Percentiles rank a stretch among this genome's conserved stretches.
These are phyloP conservation scores for Trichothecium sympodiale DNA, from an alignment of 2,329 filamentous ascomycete genomes.

Conservation along the genomic window DNA sequence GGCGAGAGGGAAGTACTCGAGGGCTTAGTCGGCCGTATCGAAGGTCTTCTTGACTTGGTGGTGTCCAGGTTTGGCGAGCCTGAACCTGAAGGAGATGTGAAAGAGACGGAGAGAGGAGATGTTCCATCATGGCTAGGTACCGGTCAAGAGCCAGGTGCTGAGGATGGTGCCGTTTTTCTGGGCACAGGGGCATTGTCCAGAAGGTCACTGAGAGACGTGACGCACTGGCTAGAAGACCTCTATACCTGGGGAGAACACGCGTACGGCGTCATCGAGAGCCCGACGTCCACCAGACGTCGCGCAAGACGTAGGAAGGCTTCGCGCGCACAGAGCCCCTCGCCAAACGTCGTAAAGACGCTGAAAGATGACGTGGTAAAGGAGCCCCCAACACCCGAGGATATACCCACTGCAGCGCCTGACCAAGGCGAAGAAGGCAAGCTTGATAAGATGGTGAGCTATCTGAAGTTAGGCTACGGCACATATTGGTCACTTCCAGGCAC, in stretches of 20 bases:
- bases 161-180: slow-evolving; percentile 80
- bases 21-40: slow-evolving; percentile 67
- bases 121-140: slow-evolving; percentile 56
- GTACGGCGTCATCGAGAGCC: slow-evolving; percentile 76
- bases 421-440: slow-evolving; percentile 28
- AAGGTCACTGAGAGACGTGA: slow-evolving; percentile 59
- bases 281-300: slow-evolving; percentile 48
- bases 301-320: slow-evolving; percentile 25
- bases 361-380: not conserved
- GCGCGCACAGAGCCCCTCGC: not conserved
- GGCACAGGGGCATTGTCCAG: slow-evolving; percentile 65
- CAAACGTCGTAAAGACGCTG: not conserved
- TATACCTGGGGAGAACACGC: slow-evolving; percentile 75
- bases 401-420: not conserved
- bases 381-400: not conserved
- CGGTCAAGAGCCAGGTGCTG: slow-evolving; percentile 53
- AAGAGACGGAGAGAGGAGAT: slow-evolving; percentile 12
- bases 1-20: slow-evolving; percentile 89
- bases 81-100: slow-evolving; percentile 16
- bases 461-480: slow-evolving; percentile 58
- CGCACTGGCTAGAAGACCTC: slow-evolving; percentile 80
- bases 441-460: slow-evolving; percentile 49
- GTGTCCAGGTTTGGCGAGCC: slow-evolving; percentile 72
- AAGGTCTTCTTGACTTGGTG: slow-evolving; percentile 78
- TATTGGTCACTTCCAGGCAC: slow-evolving; percentile 42